Evolutionary conservation across 306 rosid species (phyloP).

Genomic region (Pueraria montana): DNA sequence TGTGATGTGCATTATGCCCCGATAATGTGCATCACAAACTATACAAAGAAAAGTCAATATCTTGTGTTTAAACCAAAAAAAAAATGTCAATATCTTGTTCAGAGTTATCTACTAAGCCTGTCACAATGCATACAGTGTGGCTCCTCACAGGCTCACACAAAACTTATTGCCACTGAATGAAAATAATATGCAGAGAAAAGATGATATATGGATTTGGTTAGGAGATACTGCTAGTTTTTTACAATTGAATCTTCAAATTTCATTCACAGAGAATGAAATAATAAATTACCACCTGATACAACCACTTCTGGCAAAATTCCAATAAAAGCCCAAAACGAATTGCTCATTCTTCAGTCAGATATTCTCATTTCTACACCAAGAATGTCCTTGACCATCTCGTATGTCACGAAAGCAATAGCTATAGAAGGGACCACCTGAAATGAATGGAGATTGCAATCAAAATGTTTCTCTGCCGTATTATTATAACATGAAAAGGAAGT

Average conservation of each 20-base stretch:
- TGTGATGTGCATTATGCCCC: background rate
- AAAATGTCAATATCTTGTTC: background rate
- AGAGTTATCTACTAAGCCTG: background rate
- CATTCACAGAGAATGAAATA: background rate
- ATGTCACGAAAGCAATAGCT: constrained; percentile 77
- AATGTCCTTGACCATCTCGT: constrained; percentile 70
- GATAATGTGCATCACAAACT: background rate
- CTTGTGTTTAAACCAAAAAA: too few species aligned
- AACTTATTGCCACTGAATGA: constrained; percentile 7
- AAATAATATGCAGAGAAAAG: background rate
- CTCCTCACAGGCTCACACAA: background rate
- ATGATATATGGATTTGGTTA: background rate
- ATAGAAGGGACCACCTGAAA: constrained; percentile 82
- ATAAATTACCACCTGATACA: background rate
- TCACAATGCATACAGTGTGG: background rate
- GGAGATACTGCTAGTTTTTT: background rate
- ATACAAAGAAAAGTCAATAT: too few species aligned
- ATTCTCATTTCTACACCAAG: constrained; percentile 78
- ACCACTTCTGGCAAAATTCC: constrained; percentile 2
- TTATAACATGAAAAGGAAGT: background rate
- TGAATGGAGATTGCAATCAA: constrained; percentile 11
- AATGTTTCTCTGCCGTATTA: background rate
- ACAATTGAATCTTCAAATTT: constrained; percentile 31
- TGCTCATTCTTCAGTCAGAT: constrained; percentile 60
- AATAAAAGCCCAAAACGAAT: background rate